phyloP scores from a whole-genome alignment of 495 filamentous ascomycete genomes.

The Bryoglossum gracile region DNA sequence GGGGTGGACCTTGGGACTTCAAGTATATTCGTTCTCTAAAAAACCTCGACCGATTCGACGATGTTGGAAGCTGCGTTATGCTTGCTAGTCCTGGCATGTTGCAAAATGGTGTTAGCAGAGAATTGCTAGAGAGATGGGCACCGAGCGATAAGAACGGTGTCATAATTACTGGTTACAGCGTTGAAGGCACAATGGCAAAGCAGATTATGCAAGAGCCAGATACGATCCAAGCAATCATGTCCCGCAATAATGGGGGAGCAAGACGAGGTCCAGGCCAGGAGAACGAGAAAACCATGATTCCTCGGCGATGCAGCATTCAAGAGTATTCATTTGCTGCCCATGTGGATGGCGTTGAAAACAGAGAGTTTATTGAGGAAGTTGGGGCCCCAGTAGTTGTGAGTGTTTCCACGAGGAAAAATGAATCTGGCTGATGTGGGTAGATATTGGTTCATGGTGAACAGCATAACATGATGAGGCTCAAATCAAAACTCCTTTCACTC shows the following conservation, averaged over 20 bases:
- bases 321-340: slow-evolving; percentile 94
- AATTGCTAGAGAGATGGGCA: slow-evolving; percentile 90
- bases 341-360: slow-evolving; percentile 92
- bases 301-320: slow-evolving; percentile 81
- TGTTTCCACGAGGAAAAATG: slow-evolving; percentile 13
- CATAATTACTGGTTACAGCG: slow-evolving; percentile 94
- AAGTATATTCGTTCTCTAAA: slow-evolving; percentile 83
- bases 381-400: slow-evolving; percentile 83
- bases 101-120: slow-evolving; percentile 87
- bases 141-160: slow-evolving; percentile 92
- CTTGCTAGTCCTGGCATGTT: slow-evolving; percentile 96
- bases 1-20: slow-evolving; percentile 94
- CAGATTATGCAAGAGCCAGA: slow-evolving; percentile 88
- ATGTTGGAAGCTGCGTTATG: slow-evolving; percentile 94
- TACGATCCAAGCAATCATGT: slow-evolving; percentile 88
- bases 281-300: slow-evolving; percentile 80
- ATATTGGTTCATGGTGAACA: slow-evolving; percentile 96
- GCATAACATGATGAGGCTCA: slow-evolving; percentile 95
- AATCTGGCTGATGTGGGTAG: slow-evolving; percentile 29
- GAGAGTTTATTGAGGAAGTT: slow-evolving; percentile 91
- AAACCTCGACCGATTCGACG: slow-evolving; percentile 89
- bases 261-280: slow-evolving; percentile 51
- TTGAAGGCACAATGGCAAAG: slow-evolving; percentile 98
- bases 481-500: slow-evolving; percentile 85
- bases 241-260: slow-evolving; percentile 47